Conservation (phyloP, 495 filamentous ascomycete species). For the Tuber calosporum region DNA sequence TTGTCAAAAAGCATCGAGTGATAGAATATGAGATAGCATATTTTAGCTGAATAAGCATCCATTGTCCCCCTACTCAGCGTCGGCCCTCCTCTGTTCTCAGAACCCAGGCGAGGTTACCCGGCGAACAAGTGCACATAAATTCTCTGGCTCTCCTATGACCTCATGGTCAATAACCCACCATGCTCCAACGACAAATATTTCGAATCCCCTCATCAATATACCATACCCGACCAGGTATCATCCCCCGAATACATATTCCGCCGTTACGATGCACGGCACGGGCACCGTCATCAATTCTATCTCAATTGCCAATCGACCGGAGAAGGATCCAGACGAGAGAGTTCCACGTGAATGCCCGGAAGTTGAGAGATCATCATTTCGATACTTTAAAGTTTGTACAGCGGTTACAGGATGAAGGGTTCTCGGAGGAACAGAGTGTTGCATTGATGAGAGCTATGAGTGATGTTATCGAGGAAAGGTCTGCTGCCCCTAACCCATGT, state of each 20-base stretch:
- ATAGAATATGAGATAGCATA: background rate
- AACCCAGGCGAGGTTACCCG: background rate
- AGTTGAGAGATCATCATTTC: conserved; percentile 80
- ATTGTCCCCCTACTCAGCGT: background rate
- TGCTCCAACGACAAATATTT: background rate
- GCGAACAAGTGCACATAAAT: background rate
- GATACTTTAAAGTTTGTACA: conserved; percentile 97
- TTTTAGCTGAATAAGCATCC: background rate
- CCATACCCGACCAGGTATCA: background rate
- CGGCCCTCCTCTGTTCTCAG: background rate
- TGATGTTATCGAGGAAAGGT: conserved; percentile 94
- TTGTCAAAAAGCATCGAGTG: background rate
- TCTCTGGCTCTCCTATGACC: background rate
- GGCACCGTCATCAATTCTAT: background rate
- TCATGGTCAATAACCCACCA: background rate
- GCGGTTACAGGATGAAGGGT: conserved; percentile 79
- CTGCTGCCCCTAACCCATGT: conserved; percentile 6
- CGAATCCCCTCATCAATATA: background rate
- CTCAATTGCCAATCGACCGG: background rate
- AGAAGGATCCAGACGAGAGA: conserved; percentile 39
- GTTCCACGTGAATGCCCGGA: conserved; percentile 65
- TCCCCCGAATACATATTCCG: background rate
- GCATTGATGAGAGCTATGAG: conserved; percentile 97
- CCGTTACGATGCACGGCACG: background rate
- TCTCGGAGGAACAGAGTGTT: conserved; percentile 88